These are phyloP conservation scores for Pezicula rhizophila DNA, from an alignment of 2,329 filamentous ascomycete species.

Conservation along the genomic window DNA sequence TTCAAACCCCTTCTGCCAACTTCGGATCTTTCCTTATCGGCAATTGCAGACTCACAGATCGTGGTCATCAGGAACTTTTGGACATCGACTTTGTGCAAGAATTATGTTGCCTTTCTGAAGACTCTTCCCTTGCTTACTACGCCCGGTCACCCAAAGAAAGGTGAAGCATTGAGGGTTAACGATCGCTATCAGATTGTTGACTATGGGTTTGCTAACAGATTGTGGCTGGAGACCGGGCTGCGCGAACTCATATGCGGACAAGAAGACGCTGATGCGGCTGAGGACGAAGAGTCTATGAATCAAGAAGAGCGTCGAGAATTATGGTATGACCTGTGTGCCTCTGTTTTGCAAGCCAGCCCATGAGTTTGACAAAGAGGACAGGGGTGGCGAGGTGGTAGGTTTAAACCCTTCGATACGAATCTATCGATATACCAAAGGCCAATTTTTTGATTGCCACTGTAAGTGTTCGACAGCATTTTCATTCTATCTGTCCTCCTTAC, in stretches of 20 bases:
- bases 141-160: slow-evolving; percentile 58
- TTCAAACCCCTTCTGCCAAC: slow-evolving; percentile 50
- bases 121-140: slow-evolving; percentile 57
- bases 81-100: slow-evolving; percentile 55
- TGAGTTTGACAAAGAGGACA: slow-evolving; percentile 37
- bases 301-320: slow-evolving; percentile 20
- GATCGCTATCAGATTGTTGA: slow-evolving; percentile 84
- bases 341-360: slow-evolving; percentile 10
- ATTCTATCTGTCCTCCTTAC: slow-evolving; percentile 3
- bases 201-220: slow-evolving; percentile 60
- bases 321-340: slow-evolving; percentile 17
- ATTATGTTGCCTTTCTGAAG: slow-evolving; percentile 55
- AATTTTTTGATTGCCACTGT: slow-evolving; percentile 94
- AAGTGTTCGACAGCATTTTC: slow-evolving; percentile 33
- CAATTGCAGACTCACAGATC: slow-evolving; percentile 53
- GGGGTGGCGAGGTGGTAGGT: slow-evolving; percentile 79
- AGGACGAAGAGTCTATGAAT: slow-evolving; percentile 20
- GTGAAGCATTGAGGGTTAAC: slow-evolving; percentile 72
- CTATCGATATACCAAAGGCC: slow-evolving; percentile 78
- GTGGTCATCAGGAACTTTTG: slow-evolving; percentile 58
- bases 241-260: slow-evolving; percentile 39
- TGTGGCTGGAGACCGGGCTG: slow-evolving; percentile 76
- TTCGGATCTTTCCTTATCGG: slow-evolving; percentile 46
- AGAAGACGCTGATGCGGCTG: slow-evolving; percentile 9
- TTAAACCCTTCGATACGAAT: slow-evolving; percentile 84